phyloP scores from a whole-genome alignment of 768 basidiomycete species.

The Guyanaporus albipodus region DNA sequence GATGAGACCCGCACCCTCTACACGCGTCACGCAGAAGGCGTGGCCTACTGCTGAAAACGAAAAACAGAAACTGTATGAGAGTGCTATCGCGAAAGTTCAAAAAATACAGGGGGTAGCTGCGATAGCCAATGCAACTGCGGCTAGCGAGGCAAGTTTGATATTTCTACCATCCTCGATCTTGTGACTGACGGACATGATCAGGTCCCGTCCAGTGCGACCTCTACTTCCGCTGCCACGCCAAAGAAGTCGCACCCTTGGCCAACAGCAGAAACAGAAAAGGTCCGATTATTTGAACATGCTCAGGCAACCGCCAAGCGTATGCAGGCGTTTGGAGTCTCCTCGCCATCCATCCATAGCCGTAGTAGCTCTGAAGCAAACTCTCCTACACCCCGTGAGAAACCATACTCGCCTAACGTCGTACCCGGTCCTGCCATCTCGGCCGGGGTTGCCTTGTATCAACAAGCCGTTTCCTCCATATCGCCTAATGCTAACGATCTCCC shows the following conservation, averaged over 20 bases:
- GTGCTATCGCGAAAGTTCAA: conserved; percentile 38
- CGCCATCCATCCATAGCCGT: conserved; percentile 23
- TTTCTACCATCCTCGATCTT: neutral
- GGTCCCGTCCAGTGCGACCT: neutral
- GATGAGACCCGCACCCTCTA: conserved; percentile 20
- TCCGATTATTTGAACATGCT: conserved; percentile 63
- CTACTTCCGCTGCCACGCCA: conserved; percentile 4
- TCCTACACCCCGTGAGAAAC: conserved; percentile 12
- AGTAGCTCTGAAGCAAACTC: conserved; percentile 29
- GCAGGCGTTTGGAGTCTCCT: conserved; percentile 40
- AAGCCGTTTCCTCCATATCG: conserved; percentile 43
- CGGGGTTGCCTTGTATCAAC: conserved; percentile 42
- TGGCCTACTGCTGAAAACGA: conserved; percentile 43
- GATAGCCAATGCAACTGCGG: conserved; percentile 24
- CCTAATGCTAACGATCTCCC: conserved; percentile 12
- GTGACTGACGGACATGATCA: conserved; percentile 9
- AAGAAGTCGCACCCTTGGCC: conserved; percentile 42
- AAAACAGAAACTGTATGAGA: conserved; percentile 38
- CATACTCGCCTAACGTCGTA: conserved; percentile 5
- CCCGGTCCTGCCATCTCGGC: conserved; percentile 32
- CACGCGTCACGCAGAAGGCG: conserved; percentile 20
- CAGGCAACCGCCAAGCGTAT: conserved; percentile 60
- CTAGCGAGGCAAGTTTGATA: conserved; percentile 22
- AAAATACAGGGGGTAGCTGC: conserved; percentile 34
- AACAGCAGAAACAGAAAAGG: conserved; percentile 75